Evolutionary conservation across 2,329 filamentous ascomycete genomes (phyloP), one percentile per base, ranked within the genome.

Genomic region (Pyricularia pennisetigena): DNA sequence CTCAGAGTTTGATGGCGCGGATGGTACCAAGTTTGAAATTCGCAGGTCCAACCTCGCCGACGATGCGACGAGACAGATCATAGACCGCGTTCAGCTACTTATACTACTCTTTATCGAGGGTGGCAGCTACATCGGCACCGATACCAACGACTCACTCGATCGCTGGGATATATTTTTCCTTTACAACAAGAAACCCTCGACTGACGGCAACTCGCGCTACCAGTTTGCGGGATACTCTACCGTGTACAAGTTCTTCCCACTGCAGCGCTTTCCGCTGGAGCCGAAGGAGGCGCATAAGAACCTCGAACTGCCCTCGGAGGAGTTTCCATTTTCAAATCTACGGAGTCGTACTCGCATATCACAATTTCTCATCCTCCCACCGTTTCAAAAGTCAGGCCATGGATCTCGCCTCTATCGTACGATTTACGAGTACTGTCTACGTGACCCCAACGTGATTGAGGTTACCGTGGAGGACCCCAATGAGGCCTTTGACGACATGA

Each of bases 381-480:
- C 93, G 6, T 97, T 93, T 77, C 94, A 97, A 76, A 85, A 86
- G 70, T 86, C 88, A 70, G 93, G 93, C 20, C 88, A 94, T 66
- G 95, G 94, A 49, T 85, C 88, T 12, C 84, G 87, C 61, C 86
- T 99, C 57, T 99, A 98, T 82, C 87, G 88, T 69, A 84, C 88
- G 65, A 92, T 98, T 72, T 94, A 93, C 74, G 79, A 85, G 8
- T 80, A 88, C 72, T 90, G 92, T 71, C 83, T 90, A 69, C 82
- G 86, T 41, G 86, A 90, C 68, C 77, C 85, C 0, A 88, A 89
- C 70, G 90, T 93, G 8, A 83, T 88, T 68, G 94, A 98, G 76
- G 86, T 99, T 74, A 96, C 94, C 0, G 89, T 99, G 6, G 95
- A 99, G 79, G 94, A 98, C 70, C 96, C 95, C 0, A 98, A 92